Evolutionary conservation across 495 filamentous ascomycete species (phyloP).

Genomic region (Hypoxylon lenormandii): DNA sequence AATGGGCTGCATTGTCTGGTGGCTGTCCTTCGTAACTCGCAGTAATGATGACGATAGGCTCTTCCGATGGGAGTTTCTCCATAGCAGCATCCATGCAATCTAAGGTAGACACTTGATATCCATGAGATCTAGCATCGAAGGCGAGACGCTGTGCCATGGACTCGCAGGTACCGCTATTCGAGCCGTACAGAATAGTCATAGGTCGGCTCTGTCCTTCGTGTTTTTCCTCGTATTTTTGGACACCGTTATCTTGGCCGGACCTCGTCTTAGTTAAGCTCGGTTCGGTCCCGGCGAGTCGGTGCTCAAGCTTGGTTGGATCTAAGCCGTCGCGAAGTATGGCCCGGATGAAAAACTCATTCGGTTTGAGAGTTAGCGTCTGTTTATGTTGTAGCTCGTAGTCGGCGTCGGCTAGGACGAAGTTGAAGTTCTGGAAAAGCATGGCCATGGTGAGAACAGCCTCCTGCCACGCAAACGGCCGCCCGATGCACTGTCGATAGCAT

Average conservation of each 20-base stretch:
- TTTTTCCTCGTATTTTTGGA: too few species aligned
- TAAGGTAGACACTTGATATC: constrained; percentile 59
- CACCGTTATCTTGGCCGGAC: not conserved
- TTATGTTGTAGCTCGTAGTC: constrained; percentile 70
- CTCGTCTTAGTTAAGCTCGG: not conserved
- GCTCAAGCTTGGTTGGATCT: constrained; percentile 65
- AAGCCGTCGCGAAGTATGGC: constrained; percentile 68
- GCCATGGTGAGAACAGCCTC: constrained; percentile 62
- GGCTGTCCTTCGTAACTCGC: constrained; percentile 74
- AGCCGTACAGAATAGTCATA: constrained; percentile 74
- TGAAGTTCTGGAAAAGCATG: constrained; percentile 67
- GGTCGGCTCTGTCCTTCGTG: constrained; percentile 5
- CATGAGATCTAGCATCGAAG: constrained; percentile 64
- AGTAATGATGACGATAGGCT: constrained; percentile 70
- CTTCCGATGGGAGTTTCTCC: constrained; percentile 67
- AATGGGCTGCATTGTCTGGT: constrained; percentile 74
- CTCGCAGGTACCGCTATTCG: constrained; percentile 77
- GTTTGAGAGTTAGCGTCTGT: constrained; percentile 76
- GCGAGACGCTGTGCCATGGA: constrained; percentile 70
- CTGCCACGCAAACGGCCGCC: constrained; percentile 69
- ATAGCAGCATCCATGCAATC: constrained; percentile 66
- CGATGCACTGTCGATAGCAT: constrained; percentile 60
- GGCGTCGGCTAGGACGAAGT: constrained; percentile 65
- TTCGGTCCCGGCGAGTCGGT: constrained; percentile 51
- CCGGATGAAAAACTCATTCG: constrained; percentile 71